Conservation (phyloP, 2,329 filamentous ascomycete genomes). For the Alternaria metachromatica region DNA sequence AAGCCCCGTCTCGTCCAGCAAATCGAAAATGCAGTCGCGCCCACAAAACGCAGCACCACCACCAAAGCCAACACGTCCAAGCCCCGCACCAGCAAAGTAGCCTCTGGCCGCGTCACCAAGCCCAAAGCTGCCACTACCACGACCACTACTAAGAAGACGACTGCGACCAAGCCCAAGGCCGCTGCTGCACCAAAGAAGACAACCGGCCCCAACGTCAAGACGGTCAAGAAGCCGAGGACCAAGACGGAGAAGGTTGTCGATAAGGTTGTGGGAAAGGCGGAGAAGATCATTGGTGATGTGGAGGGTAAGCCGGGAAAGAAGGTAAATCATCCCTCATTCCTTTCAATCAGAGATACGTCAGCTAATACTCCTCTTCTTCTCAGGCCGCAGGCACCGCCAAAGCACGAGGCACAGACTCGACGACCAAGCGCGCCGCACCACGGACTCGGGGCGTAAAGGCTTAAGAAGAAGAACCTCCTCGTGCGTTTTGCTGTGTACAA, state of each 20-base stretch:
- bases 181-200: conserved; percentile 6
- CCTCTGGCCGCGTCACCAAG: conserved; percentile 25
- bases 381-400: conserved; percentile 20
- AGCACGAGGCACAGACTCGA: conserved; percentile 16
- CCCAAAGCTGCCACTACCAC: conserved; percentile 46
- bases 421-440: conserved; percentile 11
- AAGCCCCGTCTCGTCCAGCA: conserved; percentile 60
- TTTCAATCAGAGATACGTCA: neutral
- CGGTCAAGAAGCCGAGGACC: conserved; percentile 34
- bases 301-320: conserved; percentile 39
- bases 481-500: neutral
- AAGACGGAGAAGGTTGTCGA: conserved; percentile 38
- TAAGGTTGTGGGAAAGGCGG: conserved; percentile 30
- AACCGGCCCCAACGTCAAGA: conserved; percentile 23
- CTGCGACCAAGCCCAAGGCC: conserved; percentile 13
- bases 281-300: conserved; percentile 31
- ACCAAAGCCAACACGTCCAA: conserved; percentile 49
- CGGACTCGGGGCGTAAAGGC: conserved; percentile 8
- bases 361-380: neutral
- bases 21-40: conserved; percentile 53
- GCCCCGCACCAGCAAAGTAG: conserved; percentile 34
- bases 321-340: conserved; percentile 18
- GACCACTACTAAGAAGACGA: conserved; percentile 8
- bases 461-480: neutral
- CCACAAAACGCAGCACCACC: conserved; percentile 48